Base-by-base conservation (phyloP, 768 basidiomycete species). In the Daedaleopsis nitida region DNA sequence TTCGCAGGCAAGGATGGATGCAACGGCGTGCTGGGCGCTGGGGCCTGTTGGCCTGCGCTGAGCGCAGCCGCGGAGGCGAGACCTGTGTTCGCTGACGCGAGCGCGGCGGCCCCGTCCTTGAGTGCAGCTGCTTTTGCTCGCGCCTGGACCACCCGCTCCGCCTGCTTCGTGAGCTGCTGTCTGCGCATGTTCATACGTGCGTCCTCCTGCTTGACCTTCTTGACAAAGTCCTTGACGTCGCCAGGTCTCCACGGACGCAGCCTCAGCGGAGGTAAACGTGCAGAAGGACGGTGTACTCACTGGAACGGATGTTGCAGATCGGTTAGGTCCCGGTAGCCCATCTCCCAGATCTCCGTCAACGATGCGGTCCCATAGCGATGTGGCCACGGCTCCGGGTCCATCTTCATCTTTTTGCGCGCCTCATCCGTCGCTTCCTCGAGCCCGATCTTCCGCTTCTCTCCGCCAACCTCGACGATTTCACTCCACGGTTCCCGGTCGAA, bases 321-420 rank as follows among this genome's bases (percentile, higher is more conserved):
- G 11, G 66, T 56, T 57, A 90, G 68, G 52, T 84, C 83, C 62
- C 84, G 77, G 68, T 88, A 92, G 16, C 92, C 91, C 86, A 89
- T 85, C 58, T 86, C 83, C 92, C 92, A 94, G 32, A 92, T 88
- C 62, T 92, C 89, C 2, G 89, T 89, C 69, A 93, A 73, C 1
- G 88, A 78, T 59, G 83, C 83, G 45, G 86, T 88, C 8, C 92
- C 92, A 52, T 85, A 78, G 58, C 72, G 76, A 80, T 86, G 86
- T 50, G 80, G 71, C 87, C 88, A 92, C 23, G 86, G 83, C 53
- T 79, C 75, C 16, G 83, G 83, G 4, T 83, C 79, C 66, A 83
- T 78, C 58, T 81, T 78, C 82, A 88, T 80, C 67, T 80, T 82
- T 58, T 73, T 71, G 54, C 90, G 78, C 44, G 74, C 65, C 52